Evolutionary conservation across 306 rosid genomes (phyloP), one percentile per base, ranked within the genome.

Genomic region (Acacia melanoxylon): DNA sequence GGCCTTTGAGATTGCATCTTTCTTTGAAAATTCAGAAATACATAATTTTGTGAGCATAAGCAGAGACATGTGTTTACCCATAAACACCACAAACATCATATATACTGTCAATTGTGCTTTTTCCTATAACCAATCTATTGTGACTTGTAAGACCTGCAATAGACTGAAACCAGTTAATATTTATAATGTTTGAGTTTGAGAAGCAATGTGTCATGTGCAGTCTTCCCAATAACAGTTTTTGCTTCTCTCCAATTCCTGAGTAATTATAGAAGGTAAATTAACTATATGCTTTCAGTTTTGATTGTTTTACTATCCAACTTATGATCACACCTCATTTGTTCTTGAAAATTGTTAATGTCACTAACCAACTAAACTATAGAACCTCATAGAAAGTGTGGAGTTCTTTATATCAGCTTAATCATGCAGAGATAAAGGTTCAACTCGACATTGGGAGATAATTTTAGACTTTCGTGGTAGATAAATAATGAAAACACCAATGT

Each of bases 1-100:
- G 75, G 99, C 99, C 87, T 95, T 95, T 37, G 94, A 84, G 88
- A 95, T 88, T 74, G 99, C 99, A 82, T 80, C 93, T 91, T 83
- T 93, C 99, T 95, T 73, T 84, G 78, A 48, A 77, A 85, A 49
- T 80, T 44, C 61, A 76, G 75, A 71, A 80, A 73, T 74, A 82
- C 65, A 78, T 69, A 58, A 78, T 54, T 80, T 78, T 33, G 63
- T 74, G 46, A 80, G 35, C 75, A 83, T 35, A 82, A 25, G 78
- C 81, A 79, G 31, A 77, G 31, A 77, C 52, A 72, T 62, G 66
- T 61, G 76, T 52, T 61, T 48, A 45, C 56, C 75, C 22, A 82
- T 41, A 80, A 79, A 77, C 77, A 37, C 46, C 44, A 62, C 29
- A 74, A 49, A 51, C 41, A 46, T 59, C 19, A 75, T 54, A 72